Conservation (phyloP, 192 early-diverging fungal species). For the Glomus cerebriforme region DNA sequence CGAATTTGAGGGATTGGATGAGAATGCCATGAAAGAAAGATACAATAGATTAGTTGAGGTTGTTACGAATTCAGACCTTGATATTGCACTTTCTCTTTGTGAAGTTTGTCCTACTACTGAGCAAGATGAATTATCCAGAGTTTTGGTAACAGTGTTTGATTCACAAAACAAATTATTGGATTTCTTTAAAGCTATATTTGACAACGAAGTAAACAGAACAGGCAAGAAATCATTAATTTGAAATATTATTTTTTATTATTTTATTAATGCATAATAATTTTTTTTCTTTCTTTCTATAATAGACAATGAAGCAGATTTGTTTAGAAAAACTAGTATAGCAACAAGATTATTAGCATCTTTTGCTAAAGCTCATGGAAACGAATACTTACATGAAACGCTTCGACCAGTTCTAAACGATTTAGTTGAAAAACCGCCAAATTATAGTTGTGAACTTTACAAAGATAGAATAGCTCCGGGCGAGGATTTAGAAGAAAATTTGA, state of each 20-base stretch:
- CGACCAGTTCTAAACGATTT: constrained; percentile 76
- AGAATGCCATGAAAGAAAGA: constrained; percentile 73
- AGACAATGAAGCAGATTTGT: constrained; percentile 73
- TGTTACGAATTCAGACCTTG: constrained; percentile 70
- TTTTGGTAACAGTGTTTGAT: constrained; percentile 80
- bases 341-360: constrained; percentile 85
- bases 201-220: constrained; percentile 83
- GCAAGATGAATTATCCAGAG: constrained; percentile 82
- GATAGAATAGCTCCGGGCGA: constrained; percentile 68
- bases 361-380: constrained; percentile 76
- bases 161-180: constrained; percentile 67
- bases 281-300: neutral
- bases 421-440: constrained; percentile 58
- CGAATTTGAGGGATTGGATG: constrained; percentile 76
- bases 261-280: neutral
- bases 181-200: constrained; percentile 79
- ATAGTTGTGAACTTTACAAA: constrained; percentile 88
- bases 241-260: neutral
- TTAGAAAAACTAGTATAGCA: constrained; percentile 88
- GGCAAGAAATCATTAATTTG: constrained; percentile 34
- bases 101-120: constrained; percentile 83
- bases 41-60: constrained; percentile 79
- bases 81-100: constrained; percentile 78
- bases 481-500: constrained; percentile 69
- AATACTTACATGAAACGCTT: constrained; percentile 81